Conservation (phyloP, 805 yeast genomes). For the Starmerella kuoi region DNA sequence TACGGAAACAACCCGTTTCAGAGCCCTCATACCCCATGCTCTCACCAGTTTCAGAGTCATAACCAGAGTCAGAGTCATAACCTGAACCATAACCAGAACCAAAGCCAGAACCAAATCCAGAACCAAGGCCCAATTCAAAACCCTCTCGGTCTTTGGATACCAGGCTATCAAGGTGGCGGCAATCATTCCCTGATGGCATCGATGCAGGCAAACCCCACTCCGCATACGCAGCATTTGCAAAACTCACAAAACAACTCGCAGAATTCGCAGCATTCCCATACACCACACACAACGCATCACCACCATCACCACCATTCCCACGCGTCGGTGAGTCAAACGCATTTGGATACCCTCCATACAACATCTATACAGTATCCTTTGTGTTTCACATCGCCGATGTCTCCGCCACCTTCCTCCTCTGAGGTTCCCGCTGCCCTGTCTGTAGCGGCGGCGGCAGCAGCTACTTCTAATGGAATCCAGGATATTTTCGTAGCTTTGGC, state of each 20-base stretch:
- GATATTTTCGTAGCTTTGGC: conserved; percentile 28
- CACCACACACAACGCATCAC: too few relatives aligned
- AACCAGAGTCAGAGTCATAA: neutral
- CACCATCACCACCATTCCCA: too few relatives aligned
- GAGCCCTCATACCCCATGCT: conserved; percentile 2
- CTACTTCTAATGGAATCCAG: conserved; percentile 18
- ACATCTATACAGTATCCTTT: neutral
- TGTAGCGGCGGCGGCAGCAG: conserved; percentile 3
- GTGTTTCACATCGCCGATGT: neutral
- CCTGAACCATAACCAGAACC: neutral
- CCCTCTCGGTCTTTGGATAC: neutral
- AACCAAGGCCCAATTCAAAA: neutral
- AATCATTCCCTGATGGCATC: neutral
- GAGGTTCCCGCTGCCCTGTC: conserved; percentile 10
- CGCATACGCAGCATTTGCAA: neutral
- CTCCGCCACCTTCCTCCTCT: conserved; percentile 3
- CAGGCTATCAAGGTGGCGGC: neutral
- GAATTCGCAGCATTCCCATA: neutral
- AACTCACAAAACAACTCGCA: neutral
- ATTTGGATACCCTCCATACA: neutral
- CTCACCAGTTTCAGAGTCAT: neutral
- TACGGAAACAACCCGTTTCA: conserved; percentile 2
- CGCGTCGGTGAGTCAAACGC: neutral
- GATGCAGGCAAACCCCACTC: neutral
- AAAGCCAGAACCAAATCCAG: neutral